A percentile compares a stretch with the other conserved stretches of the same genome.
phyloP scores from a whole-genome alignment of 2,329 filamentous ascomycete genomes.

The Beauveria sp. region DNA sequence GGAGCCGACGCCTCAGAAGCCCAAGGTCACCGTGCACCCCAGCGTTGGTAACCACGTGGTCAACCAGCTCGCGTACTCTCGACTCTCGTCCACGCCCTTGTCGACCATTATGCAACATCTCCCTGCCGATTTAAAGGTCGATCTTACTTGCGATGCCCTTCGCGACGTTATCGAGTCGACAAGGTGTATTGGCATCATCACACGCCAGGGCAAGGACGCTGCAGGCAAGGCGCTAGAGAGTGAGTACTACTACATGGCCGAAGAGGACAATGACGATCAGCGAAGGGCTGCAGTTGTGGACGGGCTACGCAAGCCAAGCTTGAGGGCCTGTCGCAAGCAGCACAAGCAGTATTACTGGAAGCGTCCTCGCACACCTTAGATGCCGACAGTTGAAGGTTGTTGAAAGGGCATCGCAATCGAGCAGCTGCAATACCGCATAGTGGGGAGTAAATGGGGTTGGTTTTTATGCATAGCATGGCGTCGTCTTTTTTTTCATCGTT shows the following conservation, averaged over 20 bases:
- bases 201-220: slow-evolving; percentile 87
- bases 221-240: slow-evolving; percentile 89
- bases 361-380: slow-evolving; percentile 50
- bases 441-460: not conserved
- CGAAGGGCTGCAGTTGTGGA: slow-evolving; percentile 77
- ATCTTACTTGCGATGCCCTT: slow-evolving; percentile 55
- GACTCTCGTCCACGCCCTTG: slow-evolving; percentile 82
- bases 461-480: slow-evolving; percentile 10
- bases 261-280: slow-evolving; percentile 72
- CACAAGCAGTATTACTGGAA: slow-evolving; percentile 84
- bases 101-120: slow-evolving; percentile 85
- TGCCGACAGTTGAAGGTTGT: not conserved
- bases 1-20: slow-evolving; percentile 10
- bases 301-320: slow-evolving; percentile 77
- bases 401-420: not conserved
- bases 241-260: slow-evolving; percentile 94
- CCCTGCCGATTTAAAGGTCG: slow-evolving; percentile 55
- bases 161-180: slow-evolving; percentile 65
- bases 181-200: slow-evolving; percentile 78
- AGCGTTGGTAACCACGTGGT: slow-evolving; percentile 73
- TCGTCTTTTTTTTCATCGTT: not conserved
- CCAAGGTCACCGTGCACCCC: slow-evolving; percentile 30
- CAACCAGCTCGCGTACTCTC: slow-evolving; percentile 93
- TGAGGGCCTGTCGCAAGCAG: slow-evolving; percentile 85
- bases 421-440: not conserved